These are phyloP conservation scores for Helichrysum umbraculigerum DNA, from an alignment of 129 eudicot genomes.

Conservation along the genomic window DNA sequence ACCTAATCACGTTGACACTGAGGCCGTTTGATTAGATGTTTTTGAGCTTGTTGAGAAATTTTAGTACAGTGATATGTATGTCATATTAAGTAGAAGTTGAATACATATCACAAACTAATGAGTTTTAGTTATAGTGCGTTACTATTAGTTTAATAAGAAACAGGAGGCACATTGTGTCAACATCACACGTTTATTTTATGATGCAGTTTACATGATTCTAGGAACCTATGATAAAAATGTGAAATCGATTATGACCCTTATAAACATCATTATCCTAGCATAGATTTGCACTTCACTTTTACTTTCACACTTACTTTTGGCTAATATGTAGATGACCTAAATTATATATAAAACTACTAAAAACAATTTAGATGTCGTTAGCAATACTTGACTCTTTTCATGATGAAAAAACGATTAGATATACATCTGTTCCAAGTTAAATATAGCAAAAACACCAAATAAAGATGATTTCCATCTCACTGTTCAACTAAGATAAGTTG, in stretches of 20 bases:
- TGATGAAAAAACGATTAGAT: constrained; percentile 33
- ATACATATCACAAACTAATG: neutral
- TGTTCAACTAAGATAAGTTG: constrained; percentile 59
- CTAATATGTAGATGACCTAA: constrained; percentile 27
- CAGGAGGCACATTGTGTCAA: constrained; percentile 20
- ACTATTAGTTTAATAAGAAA: neutral
- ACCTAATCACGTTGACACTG: neutral
- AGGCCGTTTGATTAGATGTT: neutral
- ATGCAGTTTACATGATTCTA: constrained; percentile 24
- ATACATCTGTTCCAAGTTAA: constrained; percentile 28
- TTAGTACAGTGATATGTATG: neutral
- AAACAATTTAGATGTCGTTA: constrained; percentile 8
- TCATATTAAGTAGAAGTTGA: neutral
- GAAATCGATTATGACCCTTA: constrained; percentile 13
- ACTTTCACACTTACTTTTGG: constrained; percentile 29
- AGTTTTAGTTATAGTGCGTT: neutral
- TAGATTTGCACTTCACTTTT: constrained; percentile 33
- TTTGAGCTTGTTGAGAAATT: constrained; percentile 13
- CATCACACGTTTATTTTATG: constrained; percentile 28
- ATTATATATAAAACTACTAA: constrained; percentile 2
- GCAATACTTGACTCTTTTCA: constrained; percentile 28
- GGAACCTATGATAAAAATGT: constrained; percentile 13
- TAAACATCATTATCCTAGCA: constrained; percentile 24
- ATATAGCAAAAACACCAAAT: constrained; percentile 21
- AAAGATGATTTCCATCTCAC: constrained; percentile 51